Percentiles rank a stretch among this genome's conserved stretches.
Evolutionary conservation across 805 yeast species (phyloP).

Genomic region (Limtongozyma cylindracea): DNA sequence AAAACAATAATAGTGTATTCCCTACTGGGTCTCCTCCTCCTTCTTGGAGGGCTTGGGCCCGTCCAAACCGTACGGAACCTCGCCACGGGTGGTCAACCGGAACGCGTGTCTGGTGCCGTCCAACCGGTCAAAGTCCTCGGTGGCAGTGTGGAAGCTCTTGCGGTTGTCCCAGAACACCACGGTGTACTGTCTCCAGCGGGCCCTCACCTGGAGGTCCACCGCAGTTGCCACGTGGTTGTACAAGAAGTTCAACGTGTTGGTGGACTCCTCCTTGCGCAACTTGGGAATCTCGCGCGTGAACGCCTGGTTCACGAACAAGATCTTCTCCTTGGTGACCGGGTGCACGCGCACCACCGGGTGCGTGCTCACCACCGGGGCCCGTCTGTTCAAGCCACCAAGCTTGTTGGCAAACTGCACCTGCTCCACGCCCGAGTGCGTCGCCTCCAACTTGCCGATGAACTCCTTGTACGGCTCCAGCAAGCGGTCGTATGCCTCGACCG

Average conservation of each 20-base stretch:
- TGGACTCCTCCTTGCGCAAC: conserved; percentile 48
- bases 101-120: too few relatives aligned
- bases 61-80: too few relatives aligned
- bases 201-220: conserved; percentile 7
- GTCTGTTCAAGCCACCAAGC: conserved; percentile 39
- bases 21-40: too few relatives aligned
- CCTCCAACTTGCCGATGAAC: conserved; percentile 30
- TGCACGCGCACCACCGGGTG: conserved; percentile 55
- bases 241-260: conserved; percentile 13
- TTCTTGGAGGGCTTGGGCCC: too few relatives aligned
- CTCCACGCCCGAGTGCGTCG: conserved; percentile 41
- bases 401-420: conserved; percentile 33
- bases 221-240: conserved; percentile 5
- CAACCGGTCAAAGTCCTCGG: conserved; percentile 5
- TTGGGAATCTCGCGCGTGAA: conserved; percentile 48
- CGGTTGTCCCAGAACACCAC: conserved; percentile 8
- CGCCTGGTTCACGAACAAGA: conserved; percentile 26
- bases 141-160: conserved; percentile 5
- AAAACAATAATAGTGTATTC: too few relatives aligned
- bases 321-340: conserved; percentile 44
- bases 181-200: conserved; percentile 5
- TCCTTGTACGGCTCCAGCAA: conserved; percentile 24
- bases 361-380: conserved; percentile 30
- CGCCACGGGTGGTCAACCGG: conserved; percentile 7
- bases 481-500: conserved; percentile 44